A percentile compares a stretch with the other conserved stretches of the same genome.
Evolutionary conservation across 1,284 basidiomycete species (phyloP).

Genomic region (Ceratobasidium sp.): DNA sequence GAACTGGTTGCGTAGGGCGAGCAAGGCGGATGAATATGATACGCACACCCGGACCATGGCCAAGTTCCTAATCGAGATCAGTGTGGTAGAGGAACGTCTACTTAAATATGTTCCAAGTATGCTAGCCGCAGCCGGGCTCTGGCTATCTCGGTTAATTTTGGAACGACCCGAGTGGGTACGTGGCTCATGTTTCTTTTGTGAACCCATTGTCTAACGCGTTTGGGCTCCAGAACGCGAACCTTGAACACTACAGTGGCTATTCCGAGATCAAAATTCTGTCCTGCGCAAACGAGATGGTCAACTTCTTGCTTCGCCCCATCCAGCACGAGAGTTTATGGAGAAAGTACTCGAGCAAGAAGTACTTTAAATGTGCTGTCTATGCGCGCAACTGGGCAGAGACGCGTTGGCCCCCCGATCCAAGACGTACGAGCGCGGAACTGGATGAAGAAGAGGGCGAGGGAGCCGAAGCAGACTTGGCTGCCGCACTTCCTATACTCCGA

Average conservation of each 20-base stretch:
- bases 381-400: conserved; percentile 40
- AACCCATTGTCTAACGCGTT: neutral
- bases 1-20: conserved; percentile 88
- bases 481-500: conserved; percentile 23
- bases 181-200: neutral
- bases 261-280: conserved; percentile 83
- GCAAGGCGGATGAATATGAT: conserved; percentile 96
- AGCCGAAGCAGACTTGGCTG: conserved; percentile 11
- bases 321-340: conserved; percentile 79
- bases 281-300: conserved; percentile 91
- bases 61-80: conserved; percentile 93
- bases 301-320: conserved; percentile 82
- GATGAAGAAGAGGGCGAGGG: neutral
- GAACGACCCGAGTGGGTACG: conserved; percentile 84
- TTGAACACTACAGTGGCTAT: conserved; percentile 93
- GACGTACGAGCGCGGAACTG: conserved; percentile 8
- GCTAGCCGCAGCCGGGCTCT: conserved; percentile 87
- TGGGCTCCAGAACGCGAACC: conserved; percentile 70
- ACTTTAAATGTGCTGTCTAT: conserved; percentile 68
- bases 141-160: conserved; percentile 87
- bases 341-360: conserved; percentile 86
- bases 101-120: conserved; percentile 83
- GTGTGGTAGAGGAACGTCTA: conserved; percentile 87
- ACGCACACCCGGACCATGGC: conserved; percentile 84
- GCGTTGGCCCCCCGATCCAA: conserved; percentile 24